Evolutionary conservation across 1,284 basidiomycete genomes (phyloP), one percentile per base, ranked within the genome.

Genomic region (Pisolithus thermaeus): DNA sequence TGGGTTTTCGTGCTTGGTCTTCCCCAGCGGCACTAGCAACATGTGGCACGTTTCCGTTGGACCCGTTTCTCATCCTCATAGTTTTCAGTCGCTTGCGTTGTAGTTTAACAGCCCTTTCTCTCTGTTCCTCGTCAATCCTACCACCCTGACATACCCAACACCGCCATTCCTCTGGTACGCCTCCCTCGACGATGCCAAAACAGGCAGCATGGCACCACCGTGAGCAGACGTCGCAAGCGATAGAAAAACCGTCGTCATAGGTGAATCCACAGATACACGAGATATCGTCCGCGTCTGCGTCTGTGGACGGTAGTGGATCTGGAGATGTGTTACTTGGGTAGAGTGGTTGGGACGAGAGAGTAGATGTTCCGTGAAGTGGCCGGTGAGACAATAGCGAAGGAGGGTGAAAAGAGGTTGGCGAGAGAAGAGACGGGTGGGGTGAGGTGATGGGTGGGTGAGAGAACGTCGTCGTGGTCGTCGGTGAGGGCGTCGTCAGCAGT

Each of bases 131-230:
- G 23, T 16, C 14, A 37, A 76, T 73, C 1, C 67, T 55, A 4
- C 76, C 57, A 0, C 81, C 80, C 35, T 72, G 63, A 58, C 85
- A 87, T 0, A 70, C 65, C 79, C 80, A 84, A 59, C 86, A 88
- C 32, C 64, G 67, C 78, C 83, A 89, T 48, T 80, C 73, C 45
- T 95, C 90, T 1, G 92, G 92, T 0, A 92, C 85, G 32, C 74
- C 71, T 39, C 77, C 80, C 46, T 81, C 73, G 20, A 74, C 70
- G 61, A 92, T 87, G 32, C 80, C 82, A 61, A 95, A 92, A 68
- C 94, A 97, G 5, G 86, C 84, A 7, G 83, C 89, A 69, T 97
- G 94, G 62, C 90, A 91, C 93, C 94, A 97, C 18, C 90, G 80
- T 23, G 80, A 80, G 67, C 95, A 97, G 49, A 77, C 72, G 67